These are phyloP conservation scores for Fraxinus sp. DNA, from an alignment of 305 asterid species.

Conservation along the genomic window DNA sequence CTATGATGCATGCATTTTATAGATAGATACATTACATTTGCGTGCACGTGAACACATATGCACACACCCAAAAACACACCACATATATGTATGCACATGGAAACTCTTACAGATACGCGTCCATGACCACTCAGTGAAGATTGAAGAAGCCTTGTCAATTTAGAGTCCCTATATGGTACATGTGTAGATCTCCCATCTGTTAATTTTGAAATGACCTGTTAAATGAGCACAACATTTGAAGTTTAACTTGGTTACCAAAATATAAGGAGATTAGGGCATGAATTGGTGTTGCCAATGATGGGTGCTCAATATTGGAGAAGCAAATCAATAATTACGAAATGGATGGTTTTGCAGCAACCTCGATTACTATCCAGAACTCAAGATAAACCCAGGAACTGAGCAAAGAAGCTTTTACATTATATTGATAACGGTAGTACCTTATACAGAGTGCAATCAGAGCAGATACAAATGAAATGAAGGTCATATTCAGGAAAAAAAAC, in stretches of 20 bases:
- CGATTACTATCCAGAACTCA: not conserved
- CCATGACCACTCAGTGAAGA: slow-evolving; percentile 98
- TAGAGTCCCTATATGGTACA: slow-evolving; percentile 94
- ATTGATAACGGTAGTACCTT: not conserved
- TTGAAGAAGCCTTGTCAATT: slow-evolving; percentile 98
- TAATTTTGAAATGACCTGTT: slow-evolving; percentile 90
- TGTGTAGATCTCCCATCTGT: slow-evolving; percentile 88
- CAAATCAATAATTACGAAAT: slow-evolving; percentile 14
- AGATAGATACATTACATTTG: not conserved
- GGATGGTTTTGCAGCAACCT: slow-evolving; percentile 20
- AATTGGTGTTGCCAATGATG: slow-evolving; percentile 5
- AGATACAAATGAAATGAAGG: not conserved
- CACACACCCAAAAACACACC: not conserved
- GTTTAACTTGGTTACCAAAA: slow-evolving; percentile 11
- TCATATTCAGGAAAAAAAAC: not conserved
- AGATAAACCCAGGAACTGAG: not conserved
- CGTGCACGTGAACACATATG: not conserved
- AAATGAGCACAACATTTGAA: slow-evolving; percentile 30
- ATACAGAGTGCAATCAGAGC: not conserved
- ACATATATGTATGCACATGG: not conserved
- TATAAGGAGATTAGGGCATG: slow-evolving; percentile 17
- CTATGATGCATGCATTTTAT: slow-evolving; percentile 8
- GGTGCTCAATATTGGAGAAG: slow-evolving; percentile 8
- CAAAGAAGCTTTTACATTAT: not conserved
- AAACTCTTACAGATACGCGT: slow-evolving; percentile 84